Base-by-base conservation (phyloP, 352 stramenopile species). In the Phytophthora multivora region DNA sequence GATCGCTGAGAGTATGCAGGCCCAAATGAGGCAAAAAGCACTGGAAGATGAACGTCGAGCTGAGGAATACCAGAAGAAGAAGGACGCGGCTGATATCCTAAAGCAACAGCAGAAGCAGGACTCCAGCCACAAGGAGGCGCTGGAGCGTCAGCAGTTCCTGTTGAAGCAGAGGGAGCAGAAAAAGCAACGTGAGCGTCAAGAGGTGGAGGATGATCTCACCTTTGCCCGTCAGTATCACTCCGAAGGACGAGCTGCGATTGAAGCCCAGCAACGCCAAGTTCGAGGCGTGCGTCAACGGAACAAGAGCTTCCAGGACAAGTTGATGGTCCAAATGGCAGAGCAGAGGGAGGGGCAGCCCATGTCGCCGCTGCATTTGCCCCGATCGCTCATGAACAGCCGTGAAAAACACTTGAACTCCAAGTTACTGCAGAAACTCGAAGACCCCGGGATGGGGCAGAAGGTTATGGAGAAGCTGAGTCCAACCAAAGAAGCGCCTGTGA, bases 401-500 rank as follows among this genome's bases (percentile, higher is more conserved):
- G 81, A 90, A 58, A 80, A 73, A 35, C 39, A 77, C 25, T 68
- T 90, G 38, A 90, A 90, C 53, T 75, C 79, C 19, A 83, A 86
- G 58, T 58, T 87, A 12, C 53, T 90, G n/a, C 68, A 88, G 56
- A 90, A 90, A 53, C 71, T 90, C 1, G 77, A 90, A 38, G 73
- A 89, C 40, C 59, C 60, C 2, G 72, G 82, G 9, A 50, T 90
- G 39, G 68, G 73, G 7, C 63, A 79, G 23, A 86, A 89, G 50
- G 81, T 90, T 23, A 55, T 88, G 42, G 51, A 79, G 56, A 88
- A 89, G 48, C 70, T 90, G 38, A 90, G 79, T 42, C 81, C 81
- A 8, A 66, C 64, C 36, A 85, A 83, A 26, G 68, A 80, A 49
- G 59, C 66, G 21, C 58, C 71, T n/a, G 61, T 75, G 36, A 83